phyloP scores from a whole-genome alignment of 2,329 filamentous ascomycete genomes.

The Talaromyces sp. region DNA sequence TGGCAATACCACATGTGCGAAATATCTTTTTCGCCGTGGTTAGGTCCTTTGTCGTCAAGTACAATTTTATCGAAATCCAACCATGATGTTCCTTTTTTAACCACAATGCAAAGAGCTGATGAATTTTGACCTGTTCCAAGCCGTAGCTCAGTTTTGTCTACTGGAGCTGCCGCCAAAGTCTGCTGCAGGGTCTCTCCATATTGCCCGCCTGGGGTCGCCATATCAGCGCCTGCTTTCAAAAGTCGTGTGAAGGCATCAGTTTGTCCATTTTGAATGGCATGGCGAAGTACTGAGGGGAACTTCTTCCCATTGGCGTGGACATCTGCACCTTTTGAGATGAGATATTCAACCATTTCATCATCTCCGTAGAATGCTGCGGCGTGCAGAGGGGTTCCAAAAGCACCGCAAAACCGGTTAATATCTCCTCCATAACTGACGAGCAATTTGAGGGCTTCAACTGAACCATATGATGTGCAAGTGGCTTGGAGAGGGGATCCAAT shows the following conservation, averaged over 20 bases:
- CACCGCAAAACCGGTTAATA: no score
- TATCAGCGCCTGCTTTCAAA: slow-evolving; percentile 4
- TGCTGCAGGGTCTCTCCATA: slow-evolving; percentile 1
- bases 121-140: not conserved
- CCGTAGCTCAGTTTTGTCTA: not conserved
- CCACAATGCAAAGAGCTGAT: not conserved
- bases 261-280: not conserved
- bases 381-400: slow-evolving; percentile 2
- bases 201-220: not conserved
- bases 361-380: slow-evolving; percentile 5
- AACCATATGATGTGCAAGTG: no score
- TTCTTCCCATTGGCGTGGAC: not conserved
- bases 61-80: slow-evolving; percentile 2
- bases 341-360: slow-evolving; percentile 1
- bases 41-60: not conserved
- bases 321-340: slow-evolving; percentile 1
- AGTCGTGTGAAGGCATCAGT: not conserved
- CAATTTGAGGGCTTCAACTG: no score
- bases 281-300: not conserved
- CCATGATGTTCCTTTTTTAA: not conserved
- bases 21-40: no score
- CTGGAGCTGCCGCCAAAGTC: not conserved
- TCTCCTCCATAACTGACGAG: no score
- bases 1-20: no score
- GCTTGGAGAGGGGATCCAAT: no score